Percentiles rank a stretch among this genome's conserved stretches.
phyloP scores from a whole-genome alignment of 441 rosid genomes.

The Corymbia calophylla region DNA sequence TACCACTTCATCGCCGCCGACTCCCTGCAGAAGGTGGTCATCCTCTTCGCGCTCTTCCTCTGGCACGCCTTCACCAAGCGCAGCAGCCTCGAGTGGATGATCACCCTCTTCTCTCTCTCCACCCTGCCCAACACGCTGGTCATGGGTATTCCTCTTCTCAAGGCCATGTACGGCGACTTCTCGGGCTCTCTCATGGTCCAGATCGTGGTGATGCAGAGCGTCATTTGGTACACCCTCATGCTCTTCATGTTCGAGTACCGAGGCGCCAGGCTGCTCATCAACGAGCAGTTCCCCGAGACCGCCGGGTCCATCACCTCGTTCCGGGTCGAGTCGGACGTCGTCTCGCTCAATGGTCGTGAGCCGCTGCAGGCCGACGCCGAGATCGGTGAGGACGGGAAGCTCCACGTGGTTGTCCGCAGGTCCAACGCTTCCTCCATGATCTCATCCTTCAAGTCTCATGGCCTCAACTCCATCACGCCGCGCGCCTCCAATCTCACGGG shows the following conservation, averaged over 20 bases:
- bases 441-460: slow-evolving; percentile 72
- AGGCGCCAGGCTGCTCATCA: slow-evolving; percentile 65
- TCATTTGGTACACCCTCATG: slow-evolving; percentile 82
- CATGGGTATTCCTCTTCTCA: slow-evolving; percentile 74
- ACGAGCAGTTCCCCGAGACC: slow-evolving; percentile 73
- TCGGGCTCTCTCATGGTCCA: slow-evolving; percentile 73
- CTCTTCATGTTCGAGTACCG: slow-evolving; percentile 78
- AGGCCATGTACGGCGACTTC: slow-evolving; percentile 82
- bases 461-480: slow-evolving; percentile 64
- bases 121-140: slow-evolving; percentile 83
- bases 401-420: slow-evolving; percentile 62
- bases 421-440: slow-evolving; percentile 61
- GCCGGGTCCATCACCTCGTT: slow-evolving; percentile 72
- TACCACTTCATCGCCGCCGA: slow-evolving; percentile 83
- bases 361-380: slow-evolving; percentile 66
- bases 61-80: slow-evolving; percentile 55
- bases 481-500: slow-evolving; percentile 77
- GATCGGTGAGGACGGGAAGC: slow-evolving; percentile 80
- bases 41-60: slow-evolving; percentile 54
- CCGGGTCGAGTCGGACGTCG: slow-evolving; percentile 69
- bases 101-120: slow-evolving; percentile 70
- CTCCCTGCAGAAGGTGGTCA: slow-evolving; percentile 65
- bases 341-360: slow-evolving; percentile 68
- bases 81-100: slow-evolving; percentile 72
- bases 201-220: slow-evolving; percentile 73